Conservation (phyloP, 257 asterid genomes). For the Solanum pennellii region DNA sequence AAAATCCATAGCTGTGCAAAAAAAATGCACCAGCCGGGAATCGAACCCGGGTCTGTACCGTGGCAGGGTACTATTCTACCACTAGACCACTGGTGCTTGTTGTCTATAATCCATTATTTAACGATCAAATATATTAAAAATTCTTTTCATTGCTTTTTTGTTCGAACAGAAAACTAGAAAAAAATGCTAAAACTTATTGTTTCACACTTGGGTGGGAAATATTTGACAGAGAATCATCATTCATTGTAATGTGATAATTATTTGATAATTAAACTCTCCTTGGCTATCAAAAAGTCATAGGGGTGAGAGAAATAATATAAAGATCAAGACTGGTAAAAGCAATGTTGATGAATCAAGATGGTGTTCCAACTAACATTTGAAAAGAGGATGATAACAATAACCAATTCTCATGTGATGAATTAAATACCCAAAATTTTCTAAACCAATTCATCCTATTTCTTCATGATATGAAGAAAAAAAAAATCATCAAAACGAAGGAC, state of each 20-base stretch:
- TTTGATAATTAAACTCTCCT: not conserved
- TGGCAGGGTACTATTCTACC: slow-evolving; percentile 94
- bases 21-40: slow-evolving; percentile 78
- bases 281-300: not conserved
- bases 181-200: not conserved
- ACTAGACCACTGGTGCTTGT: slow-evolving; percentile 77
- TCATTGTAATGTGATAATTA: not conserved
- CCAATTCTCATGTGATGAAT: not conserved
- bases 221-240: not conserved
- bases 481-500: not conserved
- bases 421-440: not conserved
- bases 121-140: too few relatives aligned
- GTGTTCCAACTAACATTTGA: not conserved
- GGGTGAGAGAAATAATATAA: not conserved
- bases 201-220: not conserved
- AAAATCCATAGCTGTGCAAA: not conserved
- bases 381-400: not conserved
- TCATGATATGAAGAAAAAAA: not conserved
- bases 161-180: too few relatives aligned
- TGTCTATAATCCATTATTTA: rapidly evolving
- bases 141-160: too few relatives aligned
- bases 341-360: not conserved
- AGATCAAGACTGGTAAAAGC: not conserved
- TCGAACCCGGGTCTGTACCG: slow-evolving; percentile 92
- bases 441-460: not conserved